phyloP scores from a whole-genome alignment of 139 green algal species.

The Nannochloris sp. region DNA sequence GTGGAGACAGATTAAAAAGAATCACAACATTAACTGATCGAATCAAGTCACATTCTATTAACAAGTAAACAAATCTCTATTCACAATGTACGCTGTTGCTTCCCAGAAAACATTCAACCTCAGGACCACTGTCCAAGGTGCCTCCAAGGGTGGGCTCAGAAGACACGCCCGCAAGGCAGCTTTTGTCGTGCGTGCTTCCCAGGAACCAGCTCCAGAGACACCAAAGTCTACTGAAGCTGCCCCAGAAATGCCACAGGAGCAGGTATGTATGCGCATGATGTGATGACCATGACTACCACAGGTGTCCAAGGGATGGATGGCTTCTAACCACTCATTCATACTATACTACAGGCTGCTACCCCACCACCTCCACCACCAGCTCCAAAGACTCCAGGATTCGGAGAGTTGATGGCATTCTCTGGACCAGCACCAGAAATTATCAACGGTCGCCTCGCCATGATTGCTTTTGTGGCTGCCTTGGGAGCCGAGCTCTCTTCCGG shows the following conservation, averaged over 20 bases:
- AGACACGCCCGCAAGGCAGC: neutral
- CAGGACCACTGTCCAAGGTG: too few species aligned
- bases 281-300: too few species aligned
- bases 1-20: too few species aligned
- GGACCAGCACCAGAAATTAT: slow-evolving; percentile 46
- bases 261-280: neutral
- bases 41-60: too few species aligned
- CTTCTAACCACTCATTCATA: neutral
- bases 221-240: neutral
- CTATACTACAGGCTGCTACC: neutral
- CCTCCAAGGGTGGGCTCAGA: too few species aligned
- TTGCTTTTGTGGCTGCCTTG: slow-evolving; percentile 35
- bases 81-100: too few species aligned
- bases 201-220: neutral
- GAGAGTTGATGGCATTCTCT: slow-evolving; percentile 39
- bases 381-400: slow-evolving; percentile 5
- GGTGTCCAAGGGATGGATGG: neutral
- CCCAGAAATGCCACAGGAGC: neutral
- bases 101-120: too few species aligned
- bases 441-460: slow-evolving; percentile 49
- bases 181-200: neutral
- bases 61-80: too few species aligned
- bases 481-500: slow-evolving; percentile 27
- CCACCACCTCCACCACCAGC: slow-evolving; percentile 2
- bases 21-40: too few species aligned